A percentile compares a stretch with the other conserved stretches of the same genome.
phyloP scores from a whole-genome alignment of 257 asterid genomes.

The Penstemon eatonii region DNA sequence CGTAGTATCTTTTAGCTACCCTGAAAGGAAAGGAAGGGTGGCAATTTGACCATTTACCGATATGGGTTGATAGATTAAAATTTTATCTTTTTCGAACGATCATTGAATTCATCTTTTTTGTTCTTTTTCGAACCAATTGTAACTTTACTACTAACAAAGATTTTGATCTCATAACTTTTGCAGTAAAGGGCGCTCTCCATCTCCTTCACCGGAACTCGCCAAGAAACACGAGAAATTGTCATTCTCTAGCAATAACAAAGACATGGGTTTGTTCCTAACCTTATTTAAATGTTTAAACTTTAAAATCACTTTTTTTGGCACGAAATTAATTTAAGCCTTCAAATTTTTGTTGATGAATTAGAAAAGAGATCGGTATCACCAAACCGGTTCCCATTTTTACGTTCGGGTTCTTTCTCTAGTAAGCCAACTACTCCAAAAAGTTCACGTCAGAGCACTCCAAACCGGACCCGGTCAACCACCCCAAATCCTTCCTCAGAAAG shows the following conservation, averaged over 20 bases:
- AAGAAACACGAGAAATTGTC: conserved; percentile 55
- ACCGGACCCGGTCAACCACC: conserved; percentile 63
- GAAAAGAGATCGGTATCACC: conserved; percentile 80
- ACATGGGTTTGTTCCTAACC: conserved; percentile 48
- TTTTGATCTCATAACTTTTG: conserved; percentile 21
- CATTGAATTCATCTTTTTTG: too few species aligned
- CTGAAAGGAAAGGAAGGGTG: too few species aligned
- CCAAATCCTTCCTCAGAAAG: conserved; percentile 66
- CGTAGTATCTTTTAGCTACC: too few species aligned
- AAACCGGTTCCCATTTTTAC: conserved; percentile 74
- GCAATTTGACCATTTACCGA: too few species aligned
- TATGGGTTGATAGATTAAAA: too few species aligned
- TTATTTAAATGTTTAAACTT: conserved; percentile 1
- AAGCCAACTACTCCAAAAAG: conserved; percentile 69
- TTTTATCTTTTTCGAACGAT: too few species aligned
- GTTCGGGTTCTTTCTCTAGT: conserved; percentile 73
- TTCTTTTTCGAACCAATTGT: too few species aligned
- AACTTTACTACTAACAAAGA: neutral
- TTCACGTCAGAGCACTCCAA: conserved; percentile 73
- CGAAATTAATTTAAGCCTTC: too few species aligned
- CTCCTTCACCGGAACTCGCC: conserved; percentile 55
- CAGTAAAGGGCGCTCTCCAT: conserved; percentile 55
- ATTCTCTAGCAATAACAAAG: conserved; percentile 54
- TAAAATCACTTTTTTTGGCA: too few species aligned
- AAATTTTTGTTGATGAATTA: conserved; percentile 34